Base-by-base conservation (phyloP, 768 basidiomycete genomes). In the Suillus occidentalis region DNA sequence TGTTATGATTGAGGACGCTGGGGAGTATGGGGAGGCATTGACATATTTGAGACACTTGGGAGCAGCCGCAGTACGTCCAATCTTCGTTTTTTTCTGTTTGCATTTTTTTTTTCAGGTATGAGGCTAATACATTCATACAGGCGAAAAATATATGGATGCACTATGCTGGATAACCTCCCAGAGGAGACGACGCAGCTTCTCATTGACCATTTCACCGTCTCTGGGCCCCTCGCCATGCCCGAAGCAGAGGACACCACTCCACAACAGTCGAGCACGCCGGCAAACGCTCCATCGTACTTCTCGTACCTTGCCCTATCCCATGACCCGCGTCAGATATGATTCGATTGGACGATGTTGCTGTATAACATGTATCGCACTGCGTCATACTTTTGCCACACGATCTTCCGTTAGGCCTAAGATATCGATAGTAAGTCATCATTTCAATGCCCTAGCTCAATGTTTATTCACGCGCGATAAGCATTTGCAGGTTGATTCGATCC, bases 1-100 rank as follows among this genome's bases (percentile, higher is more conserved):
- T 64, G 96, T 99, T 57, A 90, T 95, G 76, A 91, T 99, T 57
- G 96, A 99, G 76, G 97, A 99, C 77, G 88, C 90, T 1, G 88
- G 86, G 14, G 69, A 69, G 65, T 94, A 88, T 70, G 81, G 76
- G 59, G 95, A 94, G 69, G 97, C 95, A 0, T 78, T 97, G 66
- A 77, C 76, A 25, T 99, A 97, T 77, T 73, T 99, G 59, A 80
- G 94, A 65, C 83, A 84, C 59, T 81, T 97, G 10, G 94, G 94
- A 0, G 84, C 89, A 2, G 90, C 89, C 63, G 88, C 87, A 31
- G 95, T 96, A 72, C 69, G 93, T 83, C 40, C 61, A 65, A 7
- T 20, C 53, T 67, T 55, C 49, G 60, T 61, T 31, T 6, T 31
- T 60, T 28, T 45, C 34, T 42, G 20, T n/a, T 52, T 40, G 18